phyloP scores from a whole-genome alignment of 805 yeast species.

The Yamadazyma sp. region DNA sequence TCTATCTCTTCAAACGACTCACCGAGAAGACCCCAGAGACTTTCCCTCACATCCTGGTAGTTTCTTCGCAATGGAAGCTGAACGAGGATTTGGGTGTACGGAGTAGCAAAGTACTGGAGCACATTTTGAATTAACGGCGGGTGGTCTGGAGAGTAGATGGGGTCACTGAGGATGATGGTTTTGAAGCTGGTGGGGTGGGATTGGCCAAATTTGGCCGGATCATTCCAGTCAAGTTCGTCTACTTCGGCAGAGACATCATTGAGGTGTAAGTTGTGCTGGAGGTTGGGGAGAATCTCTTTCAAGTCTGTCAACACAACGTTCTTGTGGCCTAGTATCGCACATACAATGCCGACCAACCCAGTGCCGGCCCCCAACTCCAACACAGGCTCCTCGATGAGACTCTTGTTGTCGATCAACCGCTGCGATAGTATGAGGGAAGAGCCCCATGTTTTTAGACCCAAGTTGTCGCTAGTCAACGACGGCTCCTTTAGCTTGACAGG shows the following conservation, averaged over 20 bases:
- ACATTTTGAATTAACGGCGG: conserved; percentile 71
- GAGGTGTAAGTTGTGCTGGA: conserved; percentile 54
- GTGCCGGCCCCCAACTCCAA: conserved; percentile 95
- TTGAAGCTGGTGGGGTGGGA: conserved; percentile 42
- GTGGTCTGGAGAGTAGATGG: conserved; percentile 80
- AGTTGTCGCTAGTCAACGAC: conserved; percentile 77
- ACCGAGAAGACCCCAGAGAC: conserved; percentile 56
- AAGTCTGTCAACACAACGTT: conserved; percentile 68
- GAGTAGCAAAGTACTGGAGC: conserved; percentile 46
- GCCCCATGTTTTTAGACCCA: conserved; percentile 97
- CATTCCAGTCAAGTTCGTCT: conserved; percentile 74
- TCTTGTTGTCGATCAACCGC: conserved; percentile 38
- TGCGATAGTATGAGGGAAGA: conserved; percentile 72
- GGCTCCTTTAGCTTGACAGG: conserved; percentile 64
- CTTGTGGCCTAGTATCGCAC: conserved; percentile 50
- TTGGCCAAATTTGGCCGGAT: conserved; percentile 45
- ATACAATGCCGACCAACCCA: conserved; percentile 80
- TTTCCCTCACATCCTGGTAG: conserved; percentile 63
- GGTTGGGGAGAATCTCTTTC: conserved; percentile 70
- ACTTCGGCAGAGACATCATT: conserved; percentile 46
- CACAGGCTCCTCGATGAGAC: conserved; percentile 29
- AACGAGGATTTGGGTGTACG: conserved; percentile 51
- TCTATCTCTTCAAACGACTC: conserved; percentile 34
- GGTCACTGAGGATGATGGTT: conserved; percentile 78
- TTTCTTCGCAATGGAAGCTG: conserved; percentile 74